phyloP scores from a whole-genome alignment of 2,329 filamentous ascomycete genomes.

The Paecilomyces fulvus region DNA sequence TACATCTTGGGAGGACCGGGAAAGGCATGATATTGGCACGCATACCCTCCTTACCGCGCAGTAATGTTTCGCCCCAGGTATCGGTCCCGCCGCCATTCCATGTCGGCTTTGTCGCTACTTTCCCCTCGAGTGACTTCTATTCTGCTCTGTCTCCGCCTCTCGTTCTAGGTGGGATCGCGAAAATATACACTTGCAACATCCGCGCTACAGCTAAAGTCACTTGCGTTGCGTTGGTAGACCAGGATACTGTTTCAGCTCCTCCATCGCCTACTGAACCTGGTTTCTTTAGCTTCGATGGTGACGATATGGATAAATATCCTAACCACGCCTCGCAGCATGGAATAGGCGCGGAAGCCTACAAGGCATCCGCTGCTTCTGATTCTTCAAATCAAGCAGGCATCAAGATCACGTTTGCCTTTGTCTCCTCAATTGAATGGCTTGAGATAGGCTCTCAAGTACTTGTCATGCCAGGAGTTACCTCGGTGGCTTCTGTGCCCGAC shows the following conservation, averaged over 20 bases:
- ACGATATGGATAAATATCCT: constrained; percentile 14
- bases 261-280: constrained; percentile 28
- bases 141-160: constrained; percentile 40
- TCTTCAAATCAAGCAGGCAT: constrained; percentile 22
- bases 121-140: constrained; percentile 51
- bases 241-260: constrained; percentile 18
- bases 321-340: constrained; percentile 2
- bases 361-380: constrained; percentile 15
- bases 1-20: constrained; percentile 38
- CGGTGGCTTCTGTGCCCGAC: constrained; percentile 39
- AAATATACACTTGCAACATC: constrained; percentile 81
- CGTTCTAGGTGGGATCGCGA: constrained; percentile 49
- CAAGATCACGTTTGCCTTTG: constrained; percentile 48
- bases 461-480: constrained; percentile 50
- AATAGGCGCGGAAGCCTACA: constrained; percentile 16
- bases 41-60: constrained; percentile 50
- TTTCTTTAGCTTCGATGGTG: constrained; percentile 37
- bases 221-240: constrained; percentile 38
- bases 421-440: constrained; percentile 50
- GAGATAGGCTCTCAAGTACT: constrained; percentile 49
- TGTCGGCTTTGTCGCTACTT: constrained; percentile 62
- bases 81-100: constrained; percentile 35
- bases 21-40: constrained; percentile 78
- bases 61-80: background rate
- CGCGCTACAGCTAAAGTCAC: constrained; percentile 70